phyloP scores from a whole-genome alignment of 192 early-diverging fungal species.

The Rhizophagus clarus region DNA sequence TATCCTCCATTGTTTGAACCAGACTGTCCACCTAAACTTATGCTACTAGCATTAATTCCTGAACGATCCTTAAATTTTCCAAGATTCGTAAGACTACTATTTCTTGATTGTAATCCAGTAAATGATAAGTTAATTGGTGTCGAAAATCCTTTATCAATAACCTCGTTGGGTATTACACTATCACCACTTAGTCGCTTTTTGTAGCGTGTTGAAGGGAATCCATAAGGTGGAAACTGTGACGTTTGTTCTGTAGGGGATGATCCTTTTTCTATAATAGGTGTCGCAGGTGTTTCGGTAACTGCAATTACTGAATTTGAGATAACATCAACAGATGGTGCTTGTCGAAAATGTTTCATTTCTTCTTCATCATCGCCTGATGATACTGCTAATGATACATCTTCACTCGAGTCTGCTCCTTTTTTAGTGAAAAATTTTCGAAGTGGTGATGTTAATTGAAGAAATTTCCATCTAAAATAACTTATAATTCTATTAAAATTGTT shows the following conservation, averaged over 20 bases:
- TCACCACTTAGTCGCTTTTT: slow-evolving; percentile 11
- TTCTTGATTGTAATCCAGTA: slow-evolving; percentile 23
- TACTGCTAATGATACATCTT: background rate
- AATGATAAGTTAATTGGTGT: slow-evolving; percentile 12
- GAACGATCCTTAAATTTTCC: background rate
- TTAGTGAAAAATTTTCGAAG: slow-evolving; percentile 7
- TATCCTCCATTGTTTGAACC: background rate
- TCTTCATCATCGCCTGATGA: background rate
- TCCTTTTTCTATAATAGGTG: background rate
- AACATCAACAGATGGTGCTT: background rate
- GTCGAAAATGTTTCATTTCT: slow-evolving; percentile 4
- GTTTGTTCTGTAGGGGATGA: slow-evolving; percentile 11
- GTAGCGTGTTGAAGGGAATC: background rate
- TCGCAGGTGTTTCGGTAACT: background rate
- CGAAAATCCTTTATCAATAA: slow-evolving; percentile 5
- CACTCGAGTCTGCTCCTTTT: background rate
- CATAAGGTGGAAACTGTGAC: background rate
- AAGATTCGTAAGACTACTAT: background rate
- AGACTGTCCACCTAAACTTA: background rate
- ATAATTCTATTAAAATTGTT: background rate
- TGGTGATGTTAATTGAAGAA: slow-evolving; percentile 15
- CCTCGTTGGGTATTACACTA: background rate
- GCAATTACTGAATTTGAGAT: background rate
- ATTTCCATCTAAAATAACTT: background rate
- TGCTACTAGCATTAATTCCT: background rate